A percentile compares a stretch with the other conserved stretches of the same genome.
phyloP scores from a whole-genome alignment of 2,329 filamentous ascomycete genomes.

The Cryphonectria japonica region DNA sequence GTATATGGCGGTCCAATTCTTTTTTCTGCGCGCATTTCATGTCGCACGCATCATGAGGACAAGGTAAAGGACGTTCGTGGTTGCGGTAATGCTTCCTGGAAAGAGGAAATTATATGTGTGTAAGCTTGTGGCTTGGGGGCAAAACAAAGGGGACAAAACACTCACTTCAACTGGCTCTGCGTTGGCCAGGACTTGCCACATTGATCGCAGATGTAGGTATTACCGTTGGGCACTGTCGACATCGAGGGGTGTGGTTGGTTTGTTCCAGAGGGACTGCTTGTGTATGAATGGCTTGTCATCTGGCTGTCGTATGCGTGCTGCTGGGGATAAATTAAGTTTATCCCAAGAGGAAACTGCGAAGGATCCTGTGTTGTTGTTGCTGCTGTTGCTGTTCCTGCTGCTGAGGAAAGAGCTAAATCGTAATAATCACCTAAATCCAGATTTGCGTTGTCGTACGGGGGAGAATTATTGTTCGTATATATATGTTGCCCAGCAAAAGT shows the following conservation, averaged over 20 bases:
- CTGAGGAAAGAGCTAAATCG: neutral
- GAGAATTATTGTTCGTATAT: neutral
- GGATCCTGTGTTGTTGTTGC: neutral
- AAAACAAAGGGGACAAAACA: neutral
- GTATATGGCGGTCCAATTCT: constrained; percentile 18
- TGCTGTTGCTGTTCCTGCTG: neutral
- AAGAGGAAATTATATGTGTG: neutral
- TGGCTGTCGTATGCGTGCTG: neutral
- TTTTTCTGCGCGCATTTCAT: constrained; percentile 5
- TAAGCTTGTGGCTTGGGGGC: neutral
- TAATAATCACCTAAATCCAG: neutral
- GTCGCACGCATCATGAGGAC: neutral
- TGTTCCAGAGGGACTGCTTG: neutral
- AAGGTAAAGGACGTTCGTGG: neutral
- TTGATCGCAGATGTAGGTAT: neutral
- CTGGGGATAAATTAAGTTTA: neutral
- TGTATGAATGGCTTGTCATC: neutral
- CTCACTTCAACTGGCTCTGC: neutral
- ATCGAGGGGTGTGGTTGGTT: neutral
- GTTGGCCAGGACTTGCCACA: neutral
- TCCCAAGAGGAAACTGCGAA: neutral
- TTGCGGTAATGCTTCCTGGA: constrained; percentile 3
- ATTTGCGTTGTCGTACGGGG: neutral
- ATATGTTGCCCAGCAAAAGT: neutral
- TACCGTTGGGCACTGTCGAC: neutral